Conservation (phyloP, 208 protist species). For the Leishmania amazonensis region DNA sequence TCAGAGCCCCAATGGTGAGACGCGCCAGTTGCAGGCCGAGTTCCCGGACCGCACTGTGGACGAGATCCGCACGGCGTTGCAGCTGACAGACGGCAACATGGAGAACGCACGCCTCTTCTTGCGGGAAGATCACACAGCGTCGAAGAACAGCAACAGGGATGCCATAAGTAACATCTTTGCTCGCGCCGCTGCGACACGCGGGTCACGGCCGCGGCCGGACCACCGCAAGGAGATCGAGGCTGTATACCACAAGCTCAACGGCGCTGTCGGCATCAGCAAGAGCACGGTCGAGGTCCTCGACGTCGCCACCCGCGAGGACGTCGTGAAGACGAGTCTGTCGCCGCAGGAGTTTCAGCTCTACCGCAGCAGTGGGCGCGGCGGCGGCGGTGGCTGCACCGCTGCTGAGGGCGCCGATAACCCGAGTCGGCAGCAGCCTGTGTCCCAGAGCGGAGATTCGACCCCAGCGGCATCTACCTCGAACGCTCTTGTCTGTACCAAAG, state of each 20-base stretch:
- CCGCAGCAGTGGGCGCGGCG: background rate
- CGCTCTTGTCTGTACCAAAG: background rate
- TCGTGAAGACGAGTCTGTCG: conserved; percentile 18
- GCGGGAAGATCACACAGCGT: conserved; percentile 11
- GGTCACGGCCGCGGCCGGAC: conserved; percentile 9
- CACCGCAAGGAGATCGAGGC: conserved; percentile 14
- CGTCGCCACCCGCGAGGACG: background rate
- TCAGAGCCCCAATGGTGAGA: background rate
- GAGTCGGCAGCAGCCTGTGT: background rate
- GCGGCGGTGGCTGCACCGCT: conserved; percentile 6
- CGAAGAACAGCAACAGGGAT: conserved; percentile 13
- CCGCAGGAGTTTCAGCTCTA: conserved; percentile 11
- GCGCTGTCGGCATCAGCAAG: conserved; percentile 24
- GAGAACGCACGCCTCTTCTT: conserved; percentile 36
- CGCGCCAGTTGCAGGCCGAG: conserved; percentile 19
- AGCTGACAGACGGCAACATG: conserved; percentile 50
- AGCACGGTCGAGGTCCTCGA: conserved; percentile 14
- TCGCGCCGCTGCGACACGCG: conserved; percentile 22
- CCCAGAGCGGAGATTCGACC: conserved; percentile 3
- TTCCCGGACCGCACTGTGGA: conserved; percentile 36
- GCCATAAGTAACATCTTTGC: conserved; percentile 36
- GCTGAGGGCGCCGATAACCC: background rate
- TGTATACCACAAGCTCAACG: conserved; percentile 40
- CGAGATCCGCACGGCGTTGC: conserved; percentile 31
- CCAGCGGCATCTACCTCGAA: background rate